phyloP scores from a whole-genome alignment of 1,284 basidiomycete genomes.

The Rugiboletus extremiorientalis region DNA sequence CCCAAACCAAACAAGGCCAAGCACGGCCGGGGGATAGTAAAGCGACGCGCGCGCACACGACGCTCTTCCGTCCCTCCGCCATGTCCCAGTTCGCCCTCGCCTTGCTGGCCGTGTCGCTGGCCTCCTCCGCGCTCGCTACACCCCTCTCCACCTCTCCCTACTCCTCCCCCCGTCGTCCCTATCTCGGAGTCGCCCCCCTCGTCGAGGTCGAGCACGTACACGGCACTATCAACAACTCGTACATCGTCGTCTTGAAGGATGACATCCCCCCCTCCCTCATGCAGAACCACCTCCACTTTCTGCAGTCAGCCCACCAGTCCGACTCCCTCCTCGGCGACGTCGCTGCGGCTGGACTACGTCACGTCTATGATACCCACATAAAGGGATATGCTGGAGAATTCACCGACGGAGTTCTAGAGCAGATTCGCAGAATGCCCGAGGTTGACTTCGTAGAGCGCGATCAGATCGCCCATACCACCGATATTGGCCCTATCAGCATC shows the following conservation, averaged over 20 bases:
- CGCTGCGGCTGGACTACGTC: slow-evolving; percentile 57
- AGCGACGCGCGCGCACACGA: background rate
- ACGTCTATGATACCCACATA: slow-evolving; percentile 71
- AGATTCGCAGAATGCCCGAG: slow-evolving; percentile 85
- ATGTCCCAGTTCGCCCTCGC: slow-evolving; percentile 43
- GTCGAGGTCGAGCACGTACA: slow-evolving; percentile 58
- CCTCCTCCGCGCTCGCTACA: slow-evolving; percentile 42
- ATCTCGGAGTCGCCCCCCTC: slow-evolving; percentile 58
- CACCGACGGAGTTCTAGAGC: slow-evolving; percentile 69
- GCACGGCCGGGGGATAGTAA: slow-evolving; percentile 2
- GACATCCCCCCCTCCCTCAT: slow-evolving; percentile 56
- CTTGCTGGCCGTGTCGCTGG: slow-evolving; percentile 46
- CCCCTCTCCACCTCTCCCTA: slow-evolving; percentile 67
- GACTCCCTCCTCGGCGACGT: slow-evolving; percentile 47
- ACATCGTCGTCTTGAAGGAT: slow-evolving; percentile 87
- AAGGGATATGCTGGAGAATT: slow-evolving; percentile 90
- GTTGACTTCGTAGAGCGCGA: slow-evolving; percentile 94
- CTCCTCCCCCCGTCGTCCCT: slow-evolving; percentile 41
- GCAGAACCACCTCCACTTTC: slow-evolving; percentile 73
- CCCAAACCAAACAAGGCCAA: slow-evolving; percentile 32
- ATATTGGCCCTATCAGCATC: slow-evolving; percentile 36
- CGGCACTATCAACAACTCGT: slow-evolving; percentile 81
- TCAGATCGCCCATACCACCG: slow-evolving; percentile 80
- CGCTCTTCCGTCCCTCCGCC: slow-evolving; percentile 20
- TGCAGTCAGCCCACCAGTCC: slow-evolving; percentile 55